These are phyloP conservation scores for Fusarium zealandicum DNA, from an alignment of 2,329 filamentous ascomycete genomes.

Conservation along the genomic window DNA sequence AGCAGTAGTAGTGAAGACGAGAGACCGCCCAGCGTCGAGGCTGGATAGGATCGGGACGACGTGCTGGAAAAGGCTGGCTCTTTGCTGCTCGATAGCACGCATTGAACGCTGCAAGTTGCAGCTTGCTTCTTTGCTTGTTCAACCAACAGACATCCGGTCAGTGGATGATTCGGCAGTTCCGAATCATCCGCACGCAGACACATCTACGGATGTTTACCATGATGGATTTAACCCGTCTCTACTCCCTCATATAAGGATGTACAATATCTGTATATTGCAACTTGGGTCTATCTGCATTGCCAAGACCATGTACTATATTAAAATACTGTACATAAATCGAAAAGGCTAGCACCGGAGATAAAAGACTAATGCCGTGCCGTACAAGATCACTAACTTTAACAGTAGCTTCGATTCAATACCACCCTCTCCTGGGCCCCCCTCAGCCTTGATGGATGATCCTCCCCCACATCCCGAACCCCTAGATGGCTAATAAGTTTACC, in stretches of 20 bases:
- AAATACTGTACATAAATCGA: neutral
- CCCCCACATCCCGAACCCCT: too few relatives aligned
- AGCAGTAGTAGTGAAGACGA: slow-evolving; percentile 37
- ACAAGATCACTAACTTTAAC: neutral
- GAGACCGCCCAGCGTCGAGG: neutral
- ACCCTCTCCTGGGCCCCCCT: too few relatives aligned
- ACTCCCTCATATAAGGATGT: slow-evolving; percentile 1
- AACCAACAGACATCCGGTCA: neutral
- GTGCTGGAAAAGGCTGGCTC: neutral
- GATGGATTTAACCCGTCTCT: neutral
- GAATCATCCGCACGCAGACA: neutral
- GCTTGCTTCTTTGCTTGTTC: neutral
- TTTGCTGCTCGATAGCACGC: neutral
- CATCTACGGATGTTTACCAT: neutral
- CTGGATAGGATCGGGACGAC: neutral
- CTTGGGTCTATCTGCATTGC: neutral
- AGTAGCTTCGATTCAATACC: too few relatives aligned
- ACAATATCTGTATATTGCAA: slow-evolving; percentile 16
- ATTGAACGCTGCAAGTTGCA: too few relatives aligned
- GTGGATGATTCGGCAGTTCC: neutral
- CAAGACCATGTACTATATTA: neutral
- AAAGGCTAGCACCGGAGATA: too few relatives aligned
- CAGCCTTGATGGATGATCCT: too few relatives aligned
- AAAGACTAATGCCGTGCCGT: neutral
- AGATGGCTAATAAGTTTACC: too few relatives aligned